Base-by-base conservation (phyloP, 2,329 filamentous ascomycete species). In the Hymenoscyphus occultus region DNA sequence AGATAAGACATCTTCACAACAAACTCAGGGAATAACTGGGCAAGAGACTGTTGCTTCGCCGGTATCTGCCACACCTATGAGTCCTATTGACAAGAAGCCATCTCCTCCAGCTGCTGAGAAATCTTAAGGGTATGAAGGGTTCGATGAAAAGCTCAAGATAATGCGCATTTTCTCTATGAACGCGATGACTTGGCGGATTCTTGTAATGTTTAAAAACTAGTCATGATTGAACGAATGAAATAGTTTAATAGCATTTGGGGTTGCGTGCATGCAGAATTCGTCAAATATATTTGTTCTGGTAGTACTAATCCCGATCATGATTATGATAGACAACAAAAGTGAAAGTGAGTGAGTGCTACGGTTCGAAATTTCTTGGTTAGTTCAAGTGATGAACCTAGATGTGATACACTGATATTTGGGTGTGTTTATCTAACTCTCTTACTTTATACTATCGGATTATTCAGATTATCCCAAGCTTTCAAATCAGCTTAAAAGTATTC, bases 1-100 rank as follows among this genome's bases (percentile, higher is more conserved):
- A 7, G 69, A 71, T 39, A 69, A 65, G 39, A 69, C 68, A 28
- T 62, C 68, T 14, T 68, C 69, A 0, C 40, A 72, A n/a, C 71
- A 75, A 61, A 75, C 72, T 1, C 7, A 45, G 16, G 71, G 71
- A 1, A 60, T 75, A 10, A 72, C 67, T 19, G 70, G 72, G 6
- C 67, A 59, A 4, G 63, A 71, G 39, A 68, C 68, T 13, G 70
- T 74, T 31, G 61, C 71, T 35, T 74, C 71, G 60, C 74, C 74
- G 9, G 62, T 58, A 4, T 39, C 65, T 39, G 64, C 61, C 9
- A 65, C 63, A 16, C 67, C 70, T 3, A 19, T 45, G 12, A 67
- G 61, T 61, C 64, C 65, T 14, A 31, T 61, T 19, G 62, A 61
- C 22, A 45, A 51, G n/a, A 48, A 64, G 39, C 31, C 59, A 22